These are phyloP conservation scores for Apophysomyces elegans DNA, from an alignment of 371 early-diverging fungal species.

Conservation along the genomic window DNA sequence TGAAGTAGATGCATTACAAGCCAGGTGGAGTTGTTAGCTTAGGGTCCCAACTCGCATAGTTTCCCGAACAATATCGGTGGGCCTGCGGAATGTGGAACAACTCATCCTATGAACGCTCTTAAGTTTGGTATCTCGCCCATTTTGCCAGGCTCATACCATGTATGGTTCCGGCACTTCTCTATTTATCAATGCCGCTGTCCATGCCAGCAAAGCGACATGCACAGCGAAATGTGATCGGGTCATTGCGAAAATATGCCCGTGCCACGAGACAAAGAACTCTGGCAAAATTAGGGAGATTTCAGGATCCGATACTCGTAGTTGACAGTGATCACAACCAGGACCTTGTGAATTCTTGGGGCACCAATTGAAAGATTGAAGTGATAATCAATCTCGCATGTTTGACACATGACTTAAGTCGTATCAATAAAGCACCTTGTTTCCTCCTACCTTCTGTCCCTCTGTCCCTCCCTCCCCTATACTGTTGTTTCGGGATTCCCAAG, in stretches of 20 bases:
- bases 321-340: too few relatives aligned
- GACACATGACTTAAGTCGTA: too few relatives aligned
- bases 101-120: slow-evolving; percentile 76
- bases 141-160: slow-evolving; percentile 51
- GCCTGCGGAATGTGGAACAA: slow-evolving; percentile 94
- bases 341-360: too few relatives aligned
- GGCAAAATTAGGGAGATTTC: too few relatives aligned
- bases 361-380: too few relatives aligned
- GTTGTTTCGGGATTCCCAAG: too few relatives aligned
- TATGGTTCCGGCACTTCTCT: slow-evolving; percentile 54
- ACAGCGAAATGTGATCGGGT: background rate
- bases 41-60: slow-evolving; percentile 81
- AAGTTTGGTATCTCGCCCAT: background rate
- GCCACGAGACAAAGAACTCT: too few relatives aligned
- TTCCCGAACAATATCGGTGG: slow-evolving; percentile 79
- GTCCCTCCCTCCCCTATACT: too few relatives aligned
- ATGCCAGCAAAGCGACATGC: slow-evolving; percentile 25
- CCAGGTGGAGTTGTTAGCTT: slow-evolving; percentile 98
- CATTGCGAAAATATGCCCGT: background rate
- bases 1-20: slow-evolving; percentile 58
- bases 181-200: slow-evolving; percentile 34
- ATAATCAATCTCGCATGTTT: too few relatives aligned
- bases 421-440: too few relatives aligned
- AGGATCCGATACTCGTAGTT: too few relatives aligned
- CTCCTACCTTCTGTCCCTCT: too few relatives aligned